Conservation (phyloP, 176 grass and related monocot species). For the Hyparrhenia diplandra region DNA sequence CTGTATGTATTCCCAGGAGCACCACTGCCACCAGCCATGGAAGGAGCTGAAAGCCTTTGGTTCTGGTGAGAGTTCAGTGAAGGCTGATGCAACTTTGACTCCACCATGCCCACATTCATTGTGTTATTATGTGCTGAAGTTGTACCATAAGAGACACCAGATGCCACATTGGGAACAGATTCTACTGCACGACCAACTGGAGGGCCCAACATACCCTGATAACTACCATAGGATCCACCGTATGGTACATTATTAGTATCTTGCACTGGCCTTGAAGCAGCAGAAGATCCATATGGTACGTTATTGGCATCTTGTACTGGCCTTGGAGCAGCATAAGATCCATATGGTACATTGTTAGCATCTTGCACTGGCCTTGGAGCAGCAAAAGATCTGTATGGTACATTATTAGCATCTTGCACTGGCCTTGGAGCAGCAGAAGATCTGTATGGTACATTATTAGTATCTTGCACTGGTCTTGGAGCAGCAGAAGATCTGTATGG, state of each 20-base stretch:
- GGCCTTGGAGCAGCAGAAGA: slow-evolving; percentile 20
- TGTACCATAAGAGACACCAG: slow-evolving; percentile 30
- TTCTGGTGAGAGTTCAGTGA: slow-evolving; percentile 46
- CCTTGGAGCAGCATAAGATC: slow-evolving; percentile 27
- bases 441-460: slow-evolving; percentile 45
- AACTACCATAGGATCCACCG: slow-evolving; percentile 29
- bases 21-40: slow-evolving; percentile 22
- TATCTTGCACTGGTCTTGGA: slow-evolving; percentile 20
- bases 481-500: slow-evolving; percentile 30
- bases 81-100: slow-evolving; percentile 41
- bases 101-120: slow-evolving; percentile 15
- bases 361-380: slow-evolving; percentile 21
- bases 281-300: slow-evolving; percentile 22
- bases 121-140: slow-evolving; percentile 32
- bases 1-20: slow-evolving; percentile 48
- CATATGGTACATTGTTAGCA: slow-evolving; percentile 40
- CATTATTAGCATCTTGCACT: slow-evolving; percentile 38
- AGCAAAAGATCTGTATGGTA: slow-evolving; percentile 33
- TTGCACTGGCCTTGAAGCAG: slow-evolving; percentile 26
- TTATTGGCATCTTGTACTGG: slow-evolving; percentile 33
- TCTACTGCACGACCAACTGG: slow-evolving; percentile 27
- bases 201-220: slow-evolving; percentile 20
- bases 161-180: slow-evolving; percentile 32
- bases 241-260: slow-evolving; percentile 43
- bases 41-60: slow-evolving; percentile 54